Conservation (phyloP, 768 basidiomycete species). For the Dioszegia hungarica region DNA sequence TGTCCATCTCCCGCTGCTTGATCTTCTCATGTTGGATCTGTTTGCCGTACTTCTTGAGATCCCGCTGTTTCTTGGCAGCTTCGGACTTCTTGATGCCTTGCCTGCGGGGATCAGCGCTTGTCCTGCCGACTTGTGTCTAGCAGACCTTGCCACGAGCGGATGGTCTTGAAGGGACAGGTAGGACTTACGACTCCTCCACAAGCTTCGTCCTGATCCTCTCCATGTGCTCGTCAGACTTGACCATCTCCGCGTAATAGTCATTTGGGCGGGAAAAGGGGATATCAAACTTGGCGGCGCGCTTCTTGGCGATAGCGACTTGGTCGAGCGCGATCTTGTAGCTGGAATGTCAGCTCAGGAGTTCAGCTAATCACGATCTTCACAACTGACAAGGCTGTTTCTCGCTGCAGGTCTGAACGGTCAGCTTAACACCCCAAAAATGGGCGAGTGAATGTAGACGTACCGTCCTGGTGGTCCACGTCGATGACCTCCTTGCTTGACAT, state of each 20-base stretch:
- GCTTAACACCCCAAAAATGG: constrained; percentile 6
- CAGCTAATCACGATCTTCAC: neutral
- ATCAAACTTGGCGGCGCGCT: constrained; percentile 70
- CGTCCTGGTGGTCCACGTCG: constrained; percentile 38
- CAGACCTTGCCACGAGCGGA: too few relatives aligned
- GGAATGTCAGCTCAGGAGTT: neutral
- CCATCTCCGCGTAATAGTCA: constrained; percentile 98
- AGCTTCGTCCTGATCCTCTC: constrained; percentile 86
- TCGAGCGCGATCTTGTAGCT: constrained; percentile 96
- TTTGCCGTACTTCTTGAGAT: constrained; percentile 97
- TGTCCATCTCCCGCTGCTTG: constrained; percentile 78
- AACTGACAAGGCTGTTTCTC: constrained; percentile 90
- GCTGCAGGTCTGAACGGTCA: constrained; percentile 66
- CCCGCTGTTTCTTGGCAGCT: constrained; percentile 81
- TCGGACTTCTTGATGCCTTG: constrained; percentile 87
- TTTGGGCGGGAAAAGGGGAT: constrained; percentile 79
- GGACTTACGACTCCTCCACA: constrained; percentile 64
- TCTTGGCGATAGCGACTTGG: constrained; percentile 67
- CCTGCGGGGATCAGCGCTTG: constrained; percentile 22
- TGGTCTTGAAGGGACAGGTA: too few relatives aligned
- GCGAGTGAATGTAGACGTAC: too few relatives aligned
- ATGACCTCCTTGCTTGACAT: constrained; percentile 32
- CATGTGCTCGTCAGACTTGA: constrained; percentile 96
- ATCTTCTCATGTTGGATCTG: constrained; percentile 93
- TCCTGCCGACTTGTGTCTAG: too few relatives aligned